A percentile compares a stretch with the other conserved stretches of the same genome.
Conservation (phyloP, 192 early-diverging fungal genomes). For the Coemansia sp. region DNA sequence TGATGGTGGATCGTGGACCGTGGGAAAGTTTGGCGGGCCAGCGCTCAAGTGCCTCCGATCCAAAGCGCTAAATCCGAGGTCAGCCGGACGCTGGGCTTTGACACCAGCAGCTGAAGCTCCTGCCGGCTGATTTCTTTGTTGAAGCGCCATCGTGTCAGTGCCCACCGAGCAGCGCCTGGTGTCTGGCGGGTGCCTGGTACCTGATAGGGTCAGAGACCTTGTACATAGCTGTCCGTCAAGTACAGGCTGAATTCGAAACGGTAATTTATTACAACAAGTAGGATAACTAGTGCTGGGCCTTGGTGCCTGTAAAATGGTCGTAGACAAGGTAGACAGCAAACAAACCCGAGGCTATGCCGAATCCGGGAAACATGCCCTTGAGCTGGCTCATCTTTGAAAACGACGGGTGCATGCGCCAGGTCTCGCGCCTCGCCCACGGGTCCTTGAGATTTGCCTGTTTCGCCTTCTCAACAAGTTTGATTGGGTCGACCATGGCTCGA, state of each 20-base stretch:
- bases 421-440: conserved; percentile 73
- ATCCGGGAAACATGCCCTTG: conserved; percentile 70
- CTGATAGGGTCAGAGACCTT: too few species aligned
- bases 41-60: not conserved
- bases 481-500: conserved; percentile 40
- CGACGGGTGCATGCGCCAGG: conserved; percentile 69
- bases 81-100: too few species aligned
- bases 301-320: conserved; percentile 58
- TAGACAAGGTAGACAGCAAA: conserved; percentile 71
- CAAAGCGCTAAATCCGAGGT: not conserved
- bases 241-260: not conserved
- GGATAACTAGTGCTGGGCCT: conserved; percentile 32
- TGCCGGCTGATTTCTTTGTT: too few species aligned
- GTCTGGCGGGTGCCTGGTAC: too few species aligned
- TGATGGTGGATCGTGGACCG: not conserved
- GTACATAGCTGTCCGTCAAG: not conserved
- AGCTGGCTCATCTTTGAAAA: conserved; percentile 64
- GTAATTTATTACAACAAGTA: not conserved
- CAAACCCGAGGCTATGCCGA: conserved; percentile 73
- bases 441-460: conserved; percentile 55
- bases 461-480: conserved; percentile 46
- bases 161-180: too few species aligned
- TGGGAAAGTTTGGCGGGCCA: conserved; percentile 18
- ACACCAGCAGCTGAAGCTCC: too few species aligned
- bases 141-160: too few species aligned